These are phyloP conservation scores for Trametes maxima DNA, from an alignment of 768 basidiomycete genomes.

Conservation along the genomic window DNA sequence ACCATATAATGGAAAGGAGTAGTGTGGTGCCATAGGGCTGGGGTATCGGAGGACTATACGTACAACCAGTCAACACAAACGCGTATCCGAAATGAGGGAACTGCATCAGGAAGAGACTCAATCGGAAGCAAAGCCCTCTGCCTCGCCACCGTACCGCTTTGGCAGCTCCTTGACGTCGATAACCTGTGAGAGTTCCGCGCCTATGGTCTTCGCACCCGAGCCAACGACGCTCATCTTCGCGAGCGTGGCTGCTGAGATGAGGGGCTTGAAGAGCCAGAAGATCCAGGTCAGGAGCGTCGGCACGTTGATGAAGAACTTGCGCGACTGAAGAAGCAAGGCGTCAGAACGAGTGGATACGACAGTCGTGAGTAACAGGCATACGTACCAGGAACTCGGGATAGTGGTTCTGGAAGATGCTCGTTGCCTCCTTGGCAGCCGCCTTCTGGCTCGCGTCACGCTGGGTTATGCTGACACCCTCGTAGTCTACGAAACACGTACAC, in stretches of 20 bases:
- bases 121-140: conserved; percentile 45
- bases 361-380: conserved; percentile 7
- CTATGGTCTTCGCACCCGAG: conserved; percentile 56
- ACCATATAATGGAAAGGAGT: not conserved
- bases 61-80: not conserved
- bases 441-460: conserved; percentile 76
- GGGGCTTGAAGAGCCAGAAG: conserved; percentile 80
- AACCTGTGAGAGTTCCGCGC: conserved; percentile 57
- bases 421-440: conserved; percentile 72
- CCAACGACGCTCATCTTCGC: conserved; percentile 84
- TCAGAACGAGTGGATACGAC: not conserved
- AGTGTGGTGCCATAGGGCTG: not conserved
- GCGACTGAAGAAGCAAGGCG: conserved; percentile 43
- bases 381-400: conserved; percentile 80
- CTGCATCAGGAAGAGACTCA: not conserved
- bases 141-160: conserved; percentile 69
- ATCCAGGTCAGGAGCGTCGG: conserved; percentile 78
- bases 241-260: conserved; percentile 71
- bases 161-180: conserved; percentile 65
- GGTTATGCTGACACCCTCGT: conserved; percentile 63
- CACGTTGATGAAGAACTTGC: conserved; percentile 84
- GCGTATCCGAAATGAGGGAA: not conserved
- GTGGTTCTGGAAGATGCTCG: conserved; percentile 71
- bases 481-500: conserved; percentile 49
- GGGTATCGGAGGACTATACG: not conserved